Evolutionary conservation across 495 filamentous ascomycete genomes (phyloP), one percentile per base, ranked within the genome.

Genomic region (Cryomyces minteri): DNA sequence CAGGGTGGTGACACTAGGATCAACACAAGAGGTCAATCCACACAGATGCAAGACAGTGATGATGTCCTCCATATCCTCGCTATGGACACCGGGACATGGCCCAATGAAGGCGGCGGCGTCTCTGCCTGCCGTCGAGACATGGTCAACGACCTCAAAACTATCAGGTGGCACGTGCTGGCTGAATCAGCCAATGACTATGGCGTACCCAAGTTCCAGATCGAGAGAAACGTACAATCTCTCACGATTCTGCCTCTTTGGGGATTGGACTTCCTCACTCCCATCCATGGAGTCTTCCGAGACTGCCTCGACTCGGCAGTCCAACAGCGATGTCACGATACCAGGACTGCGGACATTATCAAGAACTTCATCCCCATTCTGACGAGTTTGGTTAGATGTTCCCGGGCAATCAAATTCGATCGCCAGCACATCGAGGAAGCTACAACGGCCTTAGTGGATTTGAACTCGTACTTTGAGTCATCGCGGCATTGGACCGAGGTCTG

Each of bases 231-330:
- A 5, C 68, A 78, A 47, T 79, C 75, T 0, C 55, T 80, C 40
- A 79, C 77, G 51, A 55, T 77, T n/a, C 65, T 80, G 38, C 76
- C 76, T 4, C 68, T 80, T 0, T 80, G 76, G 76, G 76, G 76
- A 7, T 54, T 80, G 41, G 76, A 80, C 50, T 76, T 76, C 51
- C 58, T 77, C 6, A 75, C 67, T 2, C 74, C 76, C 0, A 73
- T 67, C 9, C 76, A 80, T 51, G 76, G 76, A 30, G 61, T 79
- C n/a, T 74, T 79, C 51, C 59, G 66, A 40, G 77, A 79, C 51
- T 70, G 69, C 33, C 60, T 79, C 3, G 74, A 80, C 52, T 68
- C 74, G 0, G 71, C 74, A 47, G 72, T 80, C 0, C 72, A 77
- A 36, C 65, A 68, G 41, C 53, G 64, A 14, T 64, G 71, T 32